Base-by-base conservation (phyloP, 129 eudicot species). In the Dittrichia graveolens region DNA sequence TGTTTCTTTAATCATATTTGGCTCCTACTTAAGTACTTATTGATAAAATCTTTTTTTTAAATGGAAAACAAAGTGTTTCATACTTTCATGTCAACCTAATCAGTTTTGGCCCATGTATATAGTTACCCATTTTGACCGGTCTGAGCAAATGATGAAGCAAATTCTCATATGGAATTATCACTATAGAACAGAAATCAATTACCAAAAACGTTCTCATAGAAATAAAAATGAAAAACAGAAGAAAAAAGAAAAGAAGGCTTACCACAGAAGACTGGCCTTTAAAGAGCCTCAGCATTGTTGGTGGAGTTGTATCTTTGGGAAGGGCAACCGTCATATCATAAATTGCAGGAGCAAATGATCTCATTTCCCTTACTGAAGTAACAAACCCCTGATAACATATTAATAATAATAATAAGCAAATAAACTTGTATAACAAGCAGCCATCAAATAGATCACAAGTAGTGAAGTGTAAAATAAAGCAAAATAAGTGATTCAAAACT, bases 261-360 rank as follows among this genome's bases (percentile, higher is more conserved):
- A 92, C 97, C 83, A 79, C 94, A 76, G 96, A 86, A 47, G 96
- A 75, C 66, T 92, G 93, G 47, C 97, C 96, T 73, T 86, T 89
- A 52, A 92, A 88, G 63, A 92, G 84, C 73, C 97, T 77, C 59
- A 92, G 72, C 96, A 89, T 84, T 53, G 97, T 92, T 16, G 97
- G 96, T 42, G 88, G 84, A 7, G 97, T 88, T 59, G 96, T 79
- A 59, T 72, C 72, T 86, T 78, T 86, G 6, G 97, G 97, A 65
- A 92, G 83, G 49, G 96, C 87, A 63, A 92, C 87, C 8, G 96
- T 92, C 49, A 86, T 84, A 75, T 92, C 97, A 69, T 81, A 81
- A 69, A 92, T 79, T 38, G 97, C 96, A 47, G 97, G 97, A 83
- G 86, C 93, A 85, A 92, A 92, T 57, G 96, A 73, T 68, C 97